Conservation (phyloP, 768 basidiomycete genomes). For the Lactifluus echinatus region DNA sequence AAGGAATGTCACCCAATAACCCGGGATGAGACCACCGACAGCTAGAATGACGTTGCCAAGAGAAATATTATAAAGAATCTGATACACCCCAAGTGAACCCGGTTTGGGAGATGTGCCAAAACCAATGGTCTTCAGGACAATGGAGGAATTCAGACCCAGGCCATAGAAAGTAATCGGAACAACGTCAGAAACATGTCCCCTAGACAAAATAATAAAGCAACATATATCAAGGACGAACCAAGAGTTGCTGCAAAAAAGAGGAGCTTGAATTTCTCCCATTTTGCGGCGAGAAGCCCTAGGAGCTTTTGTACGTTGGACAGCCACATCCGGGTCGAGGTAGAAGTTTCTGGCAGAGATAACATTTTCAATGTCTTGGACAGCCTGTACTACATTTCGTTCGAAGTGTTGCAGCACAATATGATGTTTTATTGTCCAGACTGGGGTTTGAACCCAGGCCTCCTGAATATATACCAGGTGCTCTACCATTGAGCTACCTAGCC, state of each 20-base stretch:
- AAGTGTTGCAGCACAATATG: too few relatives aligned
- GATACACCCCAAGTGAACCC: constrained; percentile 33
- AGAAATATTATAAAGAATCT: constrained; percentile 53
- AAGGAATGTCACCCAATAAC: constrained; percentile 58
- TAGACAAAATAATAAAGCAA: constrained; percentile 27
- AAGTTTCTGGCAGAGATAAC: constrained; percentile 46
- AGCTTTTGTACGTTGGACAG: constrained; percentile 50
- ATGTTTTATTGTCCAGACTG: too few relatives aligned
- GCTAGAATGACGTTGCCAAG: constrained; percentile 73
- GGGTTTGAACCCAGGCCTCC: too few relatives aligned
- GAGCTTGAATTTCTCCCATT: constrained; percentile 74
- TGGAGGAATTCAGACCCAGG: constrained; percentile 73
- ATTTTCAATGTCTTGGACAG: constrained; percentile 60
- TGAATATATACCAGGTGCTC: too few relatives aligned
- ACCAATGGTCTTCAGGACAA: constrained; percentile 67
- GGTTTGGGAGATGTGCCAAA: constrained; percentile 43
- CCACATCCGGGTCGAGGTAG: constrained; percentile 45
- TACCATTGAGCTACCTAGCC: too few relatives aligned
- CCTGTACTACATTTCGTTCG: constrained; percentile 73
- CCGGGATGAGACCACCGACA: constrained; percentile 73
- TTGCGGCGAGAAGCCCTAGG: constrained; percentile 64
- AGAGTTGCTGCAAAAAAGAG: constrained; percentile 66
- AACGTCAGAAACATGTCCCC: background rate
- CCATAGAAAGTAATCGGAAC: constrained; percentile 79
- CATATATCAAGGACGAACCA: constrained; percentile 85